Conservation (phyloP, 192 early-diverging fungal genomes). For the Coemansia sp. region DNA sequence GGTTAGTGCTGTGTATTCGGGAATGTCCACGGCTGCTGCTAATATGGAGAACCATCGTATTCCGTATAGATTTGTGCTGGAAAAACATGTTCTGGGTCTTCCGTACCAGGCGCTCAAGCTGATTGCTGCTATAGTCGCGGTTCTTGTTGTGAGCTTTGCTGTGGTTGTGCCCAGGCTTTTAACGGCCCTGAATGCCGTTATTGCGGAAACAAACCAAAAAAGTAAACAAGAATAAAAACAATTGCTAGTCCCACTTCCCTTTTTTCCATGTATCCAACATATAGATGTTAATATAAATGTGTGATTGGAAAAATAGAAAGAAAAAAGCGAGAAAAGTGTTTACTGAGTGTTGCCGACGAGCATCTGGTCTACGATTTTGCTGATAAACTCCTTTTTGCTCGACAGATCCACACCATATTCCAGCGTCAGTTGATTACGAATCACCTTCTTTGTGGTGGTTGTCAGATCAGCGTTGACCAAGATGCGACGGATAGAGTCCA, state of each 20-base stretch:
- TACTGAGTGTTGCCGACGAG: slow-evolving; percentile 19
- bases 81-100: slow-evolving; percentile 40
- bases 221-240: not conserved
- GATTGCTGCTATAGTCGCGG: slow-evolving; percentile 25
- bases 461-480: slow-evolving; percentile 71
- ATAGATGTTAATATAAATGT: not conserved
- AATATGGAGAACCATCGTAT: slow-evolving; percentile 20
- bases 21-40: slow-evolving; percentile 16
- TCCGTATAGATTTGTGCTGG: slow-evolving; percentile 32
- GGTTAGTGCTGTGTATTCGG: slow-evolving; percentile 28
- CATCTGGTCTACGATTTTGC: slow-evolving; percentile 58
- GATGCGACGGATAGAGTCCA: slow-evolving; percentile 66
- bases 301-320: not conserved
- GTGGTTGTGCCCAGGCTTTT: slow-evolving; percentile 24
- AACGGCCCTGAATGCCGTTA: slow-evolving; percentile 13
- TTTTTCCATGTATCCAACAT: too few relatives aligned
- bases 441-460: slow-evolving; percentile 77
- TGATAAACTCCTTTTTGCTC: slow-evolving; percentile 71
- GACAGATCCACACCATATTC: slow-evolving; percentile 72
- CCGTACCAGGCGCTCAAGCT: slow-evolving; percentile 38
- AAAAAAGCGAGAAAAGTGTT: not conserved
- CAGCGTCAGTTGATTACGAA: slow-evolving; percentile 67
- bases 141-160: slow-evolving; percentile 13
- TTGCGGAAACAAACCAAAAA: slow-evolving; percentile 15
- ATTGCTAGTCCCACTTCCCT: too few relatives aligned